Base-by-base conservation (phyloP, 2,329 filamentous ascomycete genomes). In the Penicillium verrucosum region DNA sequence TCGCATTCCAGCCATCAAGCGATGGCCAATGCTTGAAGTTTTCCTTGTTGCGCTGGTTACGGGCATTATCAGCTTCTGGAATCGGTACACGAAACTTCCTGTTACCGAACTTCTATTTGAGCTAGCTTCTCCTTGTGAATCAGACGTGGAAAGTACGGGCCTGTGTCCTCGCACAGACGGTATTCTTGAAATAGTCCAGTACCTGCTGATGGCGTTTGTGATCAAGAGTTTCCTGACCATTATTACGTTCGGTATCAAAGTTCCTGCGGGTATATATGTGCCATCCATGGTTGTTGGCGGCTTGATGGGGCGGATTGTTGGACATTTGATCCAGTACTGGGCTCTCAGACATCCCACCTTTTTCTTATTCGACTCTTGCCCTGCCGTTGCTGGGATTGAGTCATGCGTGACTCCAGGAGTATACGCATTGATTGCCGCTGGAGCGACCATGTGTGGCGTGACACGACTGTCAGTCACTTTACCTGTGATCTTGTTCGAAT, bases 241-340 rank as follows among this genome's bases (percentile, higher is more conserved):
- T 44, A 87, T 97, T 62, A 96, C 93, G 0, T 97, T 97, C 75
- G 93, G 93, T 27, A 92, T 97, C 70, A 97, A 97, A 81, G 87
- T 97, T 0, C 94, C 94, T 10, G 92, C 93, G 1, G 94, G 94
- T 61, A 97, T 99, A 65, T 99, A 99, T 67, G 92, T 99, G 1
- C 94, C 94, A 3, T 97, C 93, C 66, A 99, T 99, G 94, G 94
- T 97, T 29, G 91, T 97, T 18, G 94, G 94, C 62, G 94, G 94
- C 68, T 79, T 99, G 18, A 87, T 96, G 78, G 93, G 93, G 30
- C 87, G 93, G 8, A 86, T 94, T 43, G 84, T 96, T 12, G 94
- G 94, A 1, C 94, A 97, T 71, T 73, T 87, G 7, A 86, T 92
- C 0, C 93, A 97, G 71, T 92, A 89, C 75, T 75, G 90, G 51